These are phyloP conservation scores for Penicillium desertorum DNA, from an alignment of 495 filamentous ascomycete species.

Conservation along the genomic window DNA sequence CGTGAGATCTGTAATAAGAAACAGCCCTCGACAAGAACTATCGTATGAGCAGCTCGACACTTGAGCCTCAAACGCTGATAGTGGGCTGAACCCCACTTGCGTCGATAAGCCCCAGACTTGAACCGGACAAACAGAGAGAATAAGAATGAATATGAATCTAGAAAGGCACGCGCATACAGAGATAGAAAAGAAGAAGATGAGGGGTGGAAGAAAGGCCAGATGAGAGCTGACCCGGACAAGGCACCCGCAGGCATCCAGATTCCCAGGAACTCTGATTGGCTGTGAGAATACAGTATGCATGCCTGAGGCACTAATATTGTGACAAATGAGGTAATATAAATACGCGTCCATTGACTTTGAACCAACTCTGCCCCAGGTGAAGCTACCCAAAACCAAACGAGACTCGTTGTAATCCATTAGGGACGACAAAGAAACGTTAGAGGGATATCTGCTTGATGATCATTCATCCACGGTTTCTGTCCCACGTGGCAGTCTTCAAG, in stretches of 20 bases:
- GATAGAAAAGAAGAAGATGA: background rate
- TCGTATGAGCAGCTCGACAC: slow-evolving; percentile 1
- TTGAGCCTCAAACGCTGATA: slow-evolving; percentile 14
- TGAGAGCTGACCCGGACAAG: slow-evolving; percentile 5
- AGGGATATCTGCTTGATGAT: background rate
- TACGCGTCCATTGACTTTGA: background rate
- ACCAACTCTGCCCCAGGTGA: background rate
- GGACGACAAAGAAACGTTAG: background rate
- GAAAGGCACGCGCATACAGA: background rate
- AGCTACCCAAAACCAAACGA: background rate
- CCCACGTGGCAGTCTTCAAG: background rate
- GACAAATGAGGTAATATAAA: background rate
- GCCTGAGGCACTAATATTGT: background rate
- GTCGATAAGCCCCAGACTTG: slow-evolving; percentile 10
- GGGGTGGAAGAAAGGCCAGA: slow-evolving; percentile 12
- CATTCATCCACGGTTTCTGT: background rate
- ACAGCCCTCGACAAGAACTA: background rate
- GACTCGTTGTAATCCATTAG: background rate
- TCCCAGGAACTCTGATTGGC: slow-evolving; percentile 23
- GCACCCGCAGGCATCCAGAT: slow-evolving; percentile 29
- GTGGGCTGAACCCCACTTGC: slow-evolving; percentile 7
- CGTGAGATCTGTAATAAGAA: background rate
- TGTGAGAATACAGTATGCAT: background rate
- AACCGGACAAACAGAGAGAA: background rate
- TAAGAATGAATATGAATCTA: background rate